phyloP scores from a whole-genome alignment of 139 green algal genomes.

The Choricystis sp. region DNA sequence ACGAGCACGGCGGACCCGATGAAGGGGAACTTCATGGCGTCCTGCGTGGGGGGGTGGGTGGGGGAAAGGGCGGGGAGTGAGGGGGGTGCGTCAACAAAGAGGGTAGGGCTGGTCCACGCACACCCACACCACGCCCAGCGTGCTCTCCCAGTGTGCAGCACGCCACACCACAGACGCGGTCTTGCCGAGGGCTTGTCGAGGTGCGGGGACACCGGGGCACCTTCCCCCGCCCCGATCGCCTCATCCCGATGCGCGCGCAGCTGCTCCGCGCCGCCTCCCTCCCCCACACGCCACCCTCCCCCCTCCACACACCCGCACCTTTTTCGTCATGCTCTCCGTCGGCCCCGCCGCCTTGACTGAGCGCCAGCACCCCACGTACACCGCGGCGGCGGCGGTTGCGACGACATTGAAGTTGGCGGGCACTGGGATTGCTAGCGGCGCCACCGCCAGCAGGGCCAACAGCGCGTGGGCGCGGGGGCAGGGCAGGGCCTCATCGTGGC shows the following conservation, averaged over 20 bases:
- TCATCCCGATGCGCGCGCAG: too few relatives aligned
- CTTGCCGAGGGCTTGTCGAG: too few relatives aligned
- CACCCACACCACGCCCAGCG: too few relatives aligned
- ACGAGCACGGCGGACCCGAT: conserved; percentile 88
- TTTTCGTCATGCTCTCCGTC: conserved; percentile 67
- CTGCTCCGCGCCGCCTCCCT: too few relatives aligned
- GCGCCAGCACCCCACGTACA: conserved; percentile 66
- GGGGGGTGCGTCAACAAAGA: too few relatives aligned
- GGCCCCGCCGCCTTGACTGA: conserved; percentile 54
- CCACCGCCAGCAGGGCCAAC: conserved; percentile 6
- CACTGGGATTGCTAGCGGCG: conserved; percentile 19
- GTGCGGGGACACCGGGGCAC: too few relatives aligned
- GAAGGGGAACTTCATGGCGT: conserved; percentile 89
- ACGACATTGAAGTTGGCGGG: conserved; percentile 63
- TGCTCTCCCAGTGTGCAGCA: too few relatives aligned
- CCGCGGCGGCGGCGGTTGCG: conserved; percentile 51
- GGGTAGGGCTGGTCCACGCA: too few relatives aligned
- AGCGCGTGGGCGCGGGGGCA: conserved; percentile 4
- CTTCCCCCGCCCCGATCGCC: too few relatives aligned
- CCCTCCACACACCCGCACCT: too few relatives aligned
- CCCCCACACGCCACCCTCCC: too few relatives aligned
- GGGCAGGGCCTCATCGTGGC: background rate
- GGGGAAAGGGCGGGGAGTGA: background rate
- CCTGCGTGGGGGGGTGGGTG: conserved; percentile 19
- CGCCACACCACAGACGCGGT: too few relatives aligned